Evolutionary conservation across 345 rosid species (phyloP), one percentile per base, ranked within the genome.

Genomic region (Euphorbia tirucalli): DNA sequence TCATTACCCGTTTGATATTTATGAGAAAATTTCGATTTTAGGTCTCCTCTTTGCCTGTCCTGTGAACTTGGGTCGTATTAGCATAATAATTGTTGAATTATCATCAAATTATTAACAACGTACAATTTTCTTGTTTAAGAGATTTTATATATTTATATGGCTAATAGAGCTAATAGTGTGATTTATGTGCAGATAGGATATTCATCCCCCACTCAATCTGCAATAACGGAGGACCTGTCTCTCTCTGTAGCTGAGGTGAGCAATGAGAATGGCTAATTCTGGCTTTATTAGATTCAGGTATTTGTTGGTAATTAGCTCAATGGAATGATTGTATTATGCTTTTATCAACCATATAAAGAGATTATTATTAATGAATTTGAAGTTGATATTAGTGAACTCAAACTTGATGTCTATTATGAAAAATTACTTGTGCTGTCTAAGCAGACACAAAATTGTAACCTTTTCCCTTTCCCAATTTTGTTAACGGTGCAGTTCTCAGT

Each of bases 161-260:
- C n/a, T n/a, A n/a, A n/a, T n/a, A n/a, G n/a, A n/a, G n/a, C n/a
- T n/a, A n/a, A n/a, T n/a, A n/a, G n/a, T 64, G 7, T 48, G 49
- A 44, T 11, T 77, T 59, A 60, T 72, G 72, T 74, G 71, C 79
- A 93, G 98, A 61, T 90, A 70, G 97, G 96, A 63, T 93, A 85
- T 78, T 91, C 98, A 37, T 93, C 98, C 66, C 98, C 98, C 71
- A 87, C 90, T 74, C 89, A 91, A 69, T 74, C 85, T 48, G 98
- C 91, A 78, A 91, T 93, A 30, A 86, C 83, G 85, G 70, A 72
- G 48, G 93, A 88, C 31, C 71, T 93, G 46, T 70, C 74, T 68
- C 92, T 93, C 44, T 85, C 96, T 61, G 76, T 86, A 16, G 86
- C 89, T 18, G 83, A 88, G 86, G 97, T 88, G 73, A 55, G 73